Percentiles rank a stretch among this genome's conserved stretches.
Conservation (phyloP, 2,329 filamentous ascomycete genomes). For the Harringtonia lauricola region DNA sequence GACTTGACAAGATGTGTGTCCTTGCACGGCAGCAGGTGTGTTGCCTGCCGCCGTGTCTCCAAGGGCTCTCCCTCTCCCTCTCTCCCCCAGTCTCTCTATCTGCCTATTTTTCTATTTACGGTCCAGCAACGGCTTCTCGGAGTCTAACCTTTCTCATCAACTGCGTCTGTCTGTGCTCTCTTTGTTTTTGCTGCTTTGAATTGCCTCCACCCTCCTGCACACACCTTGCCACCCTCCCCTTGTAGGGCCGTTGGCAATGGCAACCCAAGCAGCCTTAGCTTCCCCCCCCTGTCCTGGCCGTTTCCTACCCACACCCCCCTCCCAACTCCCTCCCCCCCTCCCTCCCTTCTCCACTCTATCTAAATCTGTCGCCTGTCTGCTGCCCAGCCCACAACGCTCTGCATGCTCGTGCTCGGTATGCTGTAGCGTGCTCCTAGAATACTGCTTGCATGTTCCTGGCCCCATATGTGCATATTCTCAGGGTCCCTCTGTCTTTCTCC, state of each 20-base stretch:
- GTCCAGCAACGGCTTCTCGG: too few species aligned
- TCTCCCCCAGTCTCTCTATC: too few species aligned
- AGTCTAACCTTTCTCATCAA: too few species aligned
- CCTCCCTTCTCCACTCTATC: neutral
- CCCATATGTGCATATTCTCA: too few species aligned
- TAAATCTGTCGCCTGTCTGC: neutral
- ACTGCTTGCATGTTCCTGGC: neutral
- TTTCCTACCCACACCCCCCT: constrained; percentile 1
- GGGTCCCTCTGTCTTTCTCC: too few species aligned
- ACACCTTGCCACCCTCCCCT: neutral
- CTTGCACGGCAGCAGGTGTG: too few species aligned
- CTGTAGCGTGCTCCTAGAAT: neutral
- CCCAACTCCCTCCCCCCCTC: neutral
- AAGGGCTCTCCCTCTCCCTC: too few species aligned
- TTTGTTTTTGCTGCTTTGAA: too few species aligned
- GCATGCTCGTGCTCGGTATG: neutral
- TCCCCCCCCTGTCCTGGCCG: constrained; percentile 3
- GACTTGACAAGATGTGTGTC: too few species aligned
- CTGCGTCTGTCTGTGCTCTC: too few species aligned
- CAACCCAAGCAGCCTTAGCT: constrained; percentile 9
- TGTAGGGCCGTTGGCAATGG: constrained; percentile 6
- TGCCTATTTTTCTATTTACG: too few species aligned
- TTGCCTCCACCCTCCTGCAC: neutral
- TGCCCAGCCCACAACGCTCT: neutral
- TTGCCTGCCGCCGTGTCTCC: too few species aligned